These are phyloP conservation scores for Taiwanofungus camphoratus DNA, from an alignment of 1,284 basidiomycete genomes.

Conservation along the genomic window DNA sequence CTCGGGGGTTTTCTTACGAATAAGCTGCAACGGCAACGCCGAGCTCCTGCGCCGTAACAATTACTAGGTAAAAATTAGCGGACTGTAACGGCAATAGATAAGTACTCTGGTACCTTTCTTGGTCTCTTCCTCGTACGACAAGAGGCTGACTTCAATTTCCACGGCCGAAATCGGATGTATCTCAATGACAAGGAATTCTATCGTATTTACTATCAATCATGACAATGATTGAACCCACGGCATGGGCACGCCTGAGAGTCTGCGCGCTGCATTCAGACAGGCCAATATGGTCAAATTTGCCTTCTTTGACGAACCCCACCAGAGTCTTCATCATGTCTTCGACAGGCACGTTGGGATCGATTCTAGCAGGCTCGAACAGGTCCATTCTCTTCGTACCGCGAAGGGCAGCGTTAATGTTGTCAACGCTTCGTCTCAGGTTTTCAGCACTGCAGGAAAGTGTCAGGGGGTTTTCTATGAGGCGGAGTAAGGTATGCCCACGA, in stretches of 20 bases:
- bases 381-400: conserved; percentile 39
- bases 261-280: conserved; percentile 42
- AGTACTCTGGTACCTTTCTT: conserved; percentile 35
- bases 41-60: conserved; percentile 34
- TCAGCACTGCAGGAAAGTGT: conserved; percentile 34
- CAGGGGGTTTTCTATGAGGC: no score
- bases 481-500: not conserved
- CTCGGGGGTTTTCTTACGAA: conserved; percentile 25
- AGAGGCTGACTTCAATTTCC: conserved; percentile 50
- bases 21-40: conserved; percentile 48
- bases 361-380: conserved; percentile 36
- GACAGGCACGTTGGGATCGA: conserved; percentile 27
- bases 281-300: conserved; percentile 41
- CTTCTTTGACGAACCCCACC: conserved; percentile 9
- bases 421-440: conserved; percentile 36
- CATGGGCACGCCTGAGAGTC: conserved; percentile 38
- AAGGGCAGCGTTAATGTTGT: conserved; percentile 32
- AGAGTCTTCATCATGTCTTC: conserved; percentile 25
- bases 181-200: no score
- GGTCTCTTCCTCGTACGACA: conserved; percentile 41
- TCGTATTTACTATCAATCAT: no score
- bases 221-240: no score
- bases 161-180: conserved; percentile 39
- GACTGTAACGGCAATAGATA: no score
- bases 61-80: conserved; percentile 24